A percentile compares a stretch with the other conserved stretches of the same genome.
Conservation (phyloP, 2,329 filamentous ascomycete species). For the Camillea tinctor region DNA sequence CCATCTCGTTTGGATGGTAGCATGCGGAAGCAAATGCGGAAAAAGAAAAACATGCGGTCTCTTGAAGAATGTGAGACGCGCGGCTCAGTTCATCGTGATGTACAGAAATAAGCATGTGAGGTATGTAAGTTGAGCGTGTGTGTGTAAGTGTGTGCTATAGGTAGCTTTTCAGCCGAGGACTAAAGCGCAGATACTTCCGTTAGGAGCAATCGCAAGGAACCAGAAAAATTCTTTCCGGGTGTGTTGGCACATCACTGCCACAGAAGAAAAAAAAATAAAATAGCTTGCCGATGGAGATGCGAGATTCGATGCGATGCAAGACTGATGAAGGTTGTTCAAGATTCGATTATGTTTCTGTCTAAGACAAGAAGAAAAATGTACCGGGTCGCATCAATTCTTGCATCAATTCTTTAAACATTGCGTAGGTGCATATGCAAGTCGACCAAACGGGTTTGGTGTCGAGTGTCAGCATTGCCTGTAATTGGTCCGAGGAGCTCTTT, state of each 20-base stretch:
- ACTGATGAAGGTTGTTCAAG: background rate
- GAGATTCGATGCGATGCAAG: background rate
- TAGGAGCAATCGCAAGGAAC: background rate
- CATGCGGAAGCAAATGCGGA: background rate
- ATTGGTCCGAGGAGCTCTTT: slow-evolving; percentile 19
- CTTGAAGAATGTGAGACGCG: background rate
- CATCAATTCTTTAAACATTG: background rate
- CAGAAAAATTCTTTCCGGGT: background rate
- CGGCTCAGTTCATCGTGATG: background rate
- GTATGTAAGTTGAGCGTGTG: background rate
- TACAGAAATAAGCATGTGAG: background rate
- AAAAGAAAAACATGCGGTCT: too few species aligned
- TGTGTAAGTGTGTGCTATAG: background rate
- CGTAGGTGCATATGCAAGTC: slow-evolving; percentile 9
- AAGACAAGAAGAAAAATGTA: background rate
- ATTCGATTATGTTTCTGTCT: background rate
- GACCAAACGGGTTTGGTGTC: background rate
- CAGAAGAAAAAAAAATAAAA: background rate
- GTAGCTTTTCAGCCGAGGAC: background rate
- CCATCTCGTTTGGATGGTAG: slow-evolving; percentile 2
- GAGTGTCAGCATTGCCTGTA: background rate
- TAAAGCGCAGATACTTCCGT: background rate
- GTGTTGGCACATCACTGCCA: background rate
- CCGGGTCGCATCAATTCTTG: background rate
- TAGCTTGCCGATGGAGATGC: background rate